Evolutionary conservation across 768 basidiomycete genomes (phyloP).

Genomic region (Suillus bovinus): DNA sequence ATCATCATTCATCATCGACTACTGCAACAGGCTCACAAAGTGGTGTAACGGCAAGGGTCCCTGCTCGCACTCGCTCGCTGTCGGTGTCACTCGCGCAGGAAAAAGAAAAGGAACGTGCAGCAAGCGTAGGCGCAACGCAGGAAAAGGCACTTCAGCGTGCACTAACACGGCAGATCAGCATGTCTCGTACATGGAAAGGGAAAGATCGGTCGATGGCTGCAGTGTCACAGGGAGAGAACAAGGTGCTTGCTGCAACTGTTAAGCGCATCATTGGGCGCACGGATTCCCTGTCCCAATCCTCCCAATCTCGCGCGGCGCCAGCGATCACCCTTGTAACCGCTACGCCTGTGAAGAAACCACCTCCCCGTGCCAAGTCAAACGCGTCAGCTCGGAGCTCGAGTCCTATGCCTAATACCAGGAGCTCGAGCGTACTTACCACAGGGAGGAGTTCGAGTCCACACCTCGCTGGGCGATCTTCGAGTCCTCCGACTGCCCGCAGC

Average conservation of each 20-base stretch:
- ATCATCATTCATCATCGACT: conserved; percentile 28
- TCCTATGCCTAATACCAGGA: neutral
- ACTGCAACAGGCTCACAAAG: neutral
- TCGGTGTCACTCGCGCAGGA: conserved; percentile 74
- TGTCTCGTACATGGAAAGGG: conserved; percentile 70
- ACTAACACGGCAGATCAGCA: conserved; percentile 73
- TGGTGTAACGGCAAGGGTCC: conserved; percentile 25
- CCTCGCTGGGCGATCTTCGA: neutral
- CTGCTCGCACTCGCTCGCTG: conserved; percentile 58
- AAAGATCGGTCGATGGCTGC: conserved; percentile 22
- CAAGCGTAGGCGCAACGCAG: conserved; percentile 35
- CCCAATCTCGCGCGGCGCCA: conserved; percentile 12
- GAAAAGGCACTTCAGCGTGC: conserved; percentile 47
- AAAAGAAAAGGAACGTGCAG: conserved; percentile 39
- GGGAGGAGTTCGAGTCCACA: neutral
- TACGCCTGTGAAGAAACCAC: conserved; percentile 46
- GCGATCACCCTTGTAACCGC: conserved; percentile 49
- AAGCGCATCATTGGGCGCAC: neutral
- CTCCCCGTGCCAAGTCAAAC: conserved; percentile 19
- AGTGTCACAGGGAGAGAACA: conserved; percentile 20
- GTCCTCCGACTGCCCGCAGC: neutral
- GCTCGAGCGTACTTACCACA: neutral
- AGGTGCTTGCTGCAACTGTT: conserved; percentile 15
- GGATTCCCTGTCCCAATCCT: neutral
- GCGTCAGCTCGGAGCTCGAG: conserved; percentile 10